Percentiles rank a stretch among this genome's conserved stretches.
These are phyloP conservation scores for Crotalaria pallida DNA, from an alignment of 306 rosid species.

Conservation along the genomic window DNA sequence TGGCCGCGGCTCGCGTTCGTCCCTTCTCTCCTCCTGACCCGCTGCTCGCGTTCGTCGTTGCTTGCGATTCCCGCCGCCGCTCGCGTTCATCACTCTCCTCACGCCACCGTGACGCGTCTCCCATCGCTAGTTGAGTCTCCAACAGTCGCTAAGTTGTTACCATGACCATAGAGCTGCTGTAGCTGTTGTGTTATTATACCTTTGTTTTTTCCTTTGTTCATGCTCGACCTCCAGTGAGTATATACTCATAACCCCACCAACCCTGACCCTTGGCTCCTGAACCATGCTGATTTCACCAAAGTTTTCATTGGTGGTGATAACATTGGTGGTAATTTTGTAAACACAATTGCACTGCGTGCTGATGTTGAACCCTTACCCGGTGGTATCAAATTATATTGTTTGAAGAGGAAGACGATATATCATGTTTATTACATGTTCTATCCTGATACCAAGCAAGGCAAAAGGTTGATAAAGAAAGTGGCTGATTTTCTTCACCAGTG, in stretches of 20 bases:
- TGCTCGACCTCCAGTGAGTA: no score
- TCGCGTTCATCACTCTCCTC: no score
- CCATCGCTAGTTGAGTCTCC: no score
- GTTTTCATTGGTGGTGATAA: constrained; percentile 46
- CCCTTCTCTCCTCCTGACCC: no score
- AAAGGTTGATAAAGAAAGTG: background rate
- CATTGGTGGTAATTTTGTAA: constrained; percentile 41
- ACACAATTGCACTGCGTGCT: constrained; percentile 37
- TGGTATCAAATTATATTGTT: constrained; percentile 17
- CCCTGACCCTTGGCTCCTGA: constrained; percentile 37
- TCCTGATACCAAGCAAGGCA: background rate
- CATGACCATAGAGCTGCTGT: no score
- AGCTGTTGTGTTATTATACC: no score
- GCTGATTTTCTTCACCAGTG: background rate
- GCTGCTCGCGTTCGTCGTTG: no score
- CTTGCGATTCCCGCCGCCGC: no score
- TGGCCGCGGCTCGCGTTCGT: no score
- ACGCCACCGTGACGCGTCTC: no score
- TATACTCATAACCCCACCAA: background rate
- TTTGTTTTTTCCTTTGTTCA: no score
- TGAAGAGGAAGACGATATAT: constrained; percentile 15
- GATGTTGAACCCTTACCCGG: constrained; percentile 37
- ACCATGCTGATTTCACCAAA: constrained; percentile 26
- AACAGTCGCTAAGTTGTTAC: no score
- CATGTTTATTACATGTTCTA: constrained; percentile 12